Evolutionary conservation across 768 basidiomycete genomes (phyloP).

Genomic region (Suillus americanus): DNA sequence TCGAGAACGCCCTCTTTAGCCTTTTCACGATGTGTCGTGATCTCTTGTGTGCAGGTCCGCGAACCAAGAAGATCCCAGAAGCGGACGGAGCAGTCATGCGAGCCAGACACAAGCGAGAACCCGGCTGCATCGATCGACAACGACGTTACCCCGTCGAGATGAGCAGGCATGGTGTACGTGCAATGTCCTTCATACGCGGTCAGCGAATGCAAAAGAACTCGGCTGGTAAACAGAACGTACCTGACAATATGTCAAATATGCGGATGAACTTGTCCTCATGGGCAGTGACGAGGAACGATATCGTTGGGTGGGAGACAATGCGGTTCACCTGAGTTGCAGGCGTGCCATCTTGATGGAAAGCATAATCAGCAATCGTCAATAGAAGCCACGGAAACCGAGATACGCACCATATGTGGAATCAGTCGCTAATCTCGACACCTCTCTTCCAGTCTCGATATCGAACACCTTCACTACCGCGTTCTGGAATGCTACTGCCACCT

Average conservation of each 20-base stretch:
- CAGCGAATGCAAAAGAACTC: background rate
- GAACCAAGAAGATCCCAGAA: slow-evolving; percentile 91
- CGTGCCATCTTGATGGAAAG: slow-evolving; percentile 56
- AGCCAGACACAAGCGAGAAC: slow-evolving; percentile 84
- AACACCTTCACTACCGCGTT: slow-evolving; percentile 90
- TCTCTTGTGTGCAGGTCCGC: slow-evolving; percentile 84
- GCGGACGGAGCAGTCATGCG: slow-evolving; percentile 91
- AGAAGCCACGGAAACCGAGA: background rate
- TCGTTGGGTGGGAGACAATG: slow-evolving; percentile 87
- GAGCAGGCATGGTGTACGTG: slow-evolving; percentile 87
- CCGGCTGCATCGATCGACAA: slow-evolving; percentile 86
- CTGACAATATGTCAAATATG: slow-evolving; percentile 82
- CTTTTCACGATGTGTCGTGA: slow-evolving; percentile 86
- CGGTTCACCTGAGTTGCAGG: slow-evolving; percentile 80
- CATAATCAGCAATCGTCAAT: background rate
- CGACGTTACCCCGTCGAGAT: slow-evolving; percentile 90
- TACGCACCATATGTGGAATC: slow-evolving; percentile 57
- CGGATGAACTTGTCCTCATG: slow-evolving; percentile 94
- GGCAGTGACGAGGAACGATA: slow-evolving; percentile 83
- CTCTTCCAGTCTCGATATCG: slow-evolving; percentile 86
- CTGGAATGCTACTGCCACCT: slow-evolving; percentile 88
- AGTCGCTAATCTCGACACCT: slow-evolving; percentile 59
- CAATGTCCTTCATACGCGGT: slow-evolving; percentile 60
- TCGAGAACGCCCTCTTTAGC: slow-evolving; percentile 88
- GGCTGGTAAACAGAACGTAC: slow-evolving; percentile 41